phyloP scores from a whole-genome alignment of 805 yeast genomes.

The Wickerhamomyces alni region DNA sequence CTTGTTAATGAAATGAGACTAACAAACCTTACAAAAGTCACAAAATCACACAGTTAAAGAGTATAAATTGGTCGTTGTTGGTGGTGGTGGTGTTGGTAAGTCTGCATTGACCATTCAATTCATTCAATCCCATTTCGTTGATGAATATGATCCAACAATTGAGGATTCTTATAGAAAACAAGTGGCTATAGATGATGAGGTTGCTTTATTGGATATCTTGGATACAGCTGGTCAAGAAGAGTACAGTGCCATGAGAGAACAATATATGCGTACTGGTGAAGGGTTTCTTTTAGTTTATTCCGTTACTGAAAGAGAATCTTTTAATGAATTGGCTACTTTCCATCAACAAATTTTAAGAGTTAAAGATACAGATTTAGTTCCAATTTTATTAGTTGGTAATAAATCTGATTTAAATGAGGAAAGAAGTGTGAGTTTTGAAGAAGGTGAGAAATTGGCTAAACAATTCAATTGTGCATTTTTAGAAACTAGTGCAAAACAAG shows the following conservation, averaged over 20 bases:
- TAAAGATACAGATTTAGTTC: slow-evolving; percentile 70
- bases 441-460: slow-evolving; percentile 56
- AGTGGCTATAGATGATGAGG: slow-evolving; percentile 75
- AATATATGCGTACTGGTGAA: slow-evolving; percentile 94
- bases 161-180: slow-evolving; percentile 90
- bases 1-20: background rate
- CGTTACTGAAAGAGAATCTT: slow-evolving; percentile 77
- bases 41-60: slow-evolving; percentile 47
- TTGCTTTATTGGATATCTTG: slow-evolving; percentile 75
- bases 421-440: slow-evolving; percentile 67
- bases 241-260: slow-evolving; percentile 88
- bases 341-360: slow-evolving; percentile 75
- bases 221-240: slow-evolving; percentile 99
- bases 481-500: slow-evolving; percentile 91
- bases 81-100: slow-evolving; percentile 99
- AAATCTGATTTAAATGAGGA: slow-evolving; percentile 70
- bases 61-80: slow-evolving; percentile 91
- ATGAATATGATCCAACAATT: slow-evolving; percentile 97
- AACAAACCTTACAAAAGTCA: background rate
- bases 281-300: slow-evolving; percentile 88
- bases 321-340: slow-evolving; percentile 78
- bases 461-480: slow-evolving; percentile 68
- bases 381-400: slow-evolving; percentile 75
- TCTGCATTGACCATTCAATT: slow-evolving; percentile 93
- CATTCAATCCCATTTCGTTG: slow-evolving; percentile 91